A percentile compares a stretch with the other conserved stretches of the same genome.
Conservation (phyloP, 306 rosid species). For the Notholithocarpus densiflorus region DNA sequence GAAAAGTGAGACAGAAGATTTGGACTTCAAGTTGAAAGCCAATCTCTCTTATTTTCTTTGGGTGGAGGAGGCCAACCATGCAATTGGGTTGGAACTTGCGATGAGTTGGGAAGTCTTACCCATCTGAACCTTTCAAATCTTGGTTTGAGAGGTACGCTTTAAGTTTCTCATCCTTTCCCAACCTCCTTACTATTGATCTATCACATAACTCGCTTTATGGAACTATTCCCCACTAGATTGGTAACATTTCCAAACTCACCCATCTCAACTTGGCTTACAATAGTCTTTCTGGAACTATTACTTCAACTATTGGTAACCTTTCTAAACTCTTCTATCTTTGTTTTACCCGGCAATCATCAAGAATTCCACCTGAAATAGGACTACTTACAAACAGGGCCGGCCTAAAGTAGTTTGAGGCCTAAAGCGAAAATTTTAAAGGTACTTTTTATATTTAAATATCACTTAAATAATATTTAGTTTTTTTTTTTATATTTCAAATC, state of each 20-base stretch:
- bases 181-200: conserved; percentile 3
- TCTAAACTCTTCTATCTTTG: no score
- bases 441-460: no score
- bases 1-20: rapidly evolving
- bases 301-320: no score
- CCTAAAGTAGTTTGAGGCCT: rapidly evolving
- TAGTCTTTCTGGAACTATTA: not conserved
- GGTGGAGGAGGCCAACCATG: not conserved
- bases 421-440: no score
- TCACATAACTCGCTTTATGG: conserved; percentile 6
- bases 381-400: no score
- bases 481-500: no score
- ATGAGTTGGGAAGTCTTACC: not conserved
- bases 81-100: conserved; percentile 20
- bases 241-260: not conserved
- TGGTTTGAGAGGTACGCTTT: conserved; percentile 25
- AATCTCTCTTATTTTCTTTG: conserved; percentile 9
- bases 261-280: not conserved
- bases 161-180: conserved; percentile 14
- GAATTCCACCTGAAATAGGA: no score
- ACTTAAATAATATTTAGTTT: no score
- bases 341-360: no score
- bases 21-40: not conserved
- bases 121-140: conserved; percentile 4
- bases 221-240: conserved; percentile 1